Evolutionary conservation across 2,329 filamentous ascomycete genomes (phyloP), one percentile per base, ranked within the genome.

Genomic region (Lachnellula arida): DNA sequence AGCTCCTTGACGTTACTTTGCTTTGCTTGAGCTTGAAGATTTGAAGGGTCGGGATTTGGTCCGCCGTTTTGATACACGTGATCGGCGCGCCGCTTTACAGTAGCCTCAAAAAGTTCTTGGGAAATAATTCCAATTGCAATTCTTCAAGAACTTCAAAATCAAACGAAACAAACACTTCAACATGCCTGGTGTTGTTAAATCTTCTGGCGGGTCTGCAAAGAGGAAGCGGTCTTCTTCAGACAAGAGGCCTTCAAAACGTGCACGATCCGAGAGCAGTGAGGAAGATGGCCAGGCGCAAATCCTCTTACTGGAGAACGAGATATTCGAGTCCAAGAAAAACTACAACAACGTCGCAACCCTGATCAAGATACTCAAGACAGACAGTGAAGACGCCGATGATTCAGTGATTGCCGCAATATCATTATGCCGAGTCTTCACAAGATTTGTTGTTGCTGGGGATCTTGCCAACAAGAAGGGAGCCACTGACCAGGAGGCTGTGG

Each of bases 261-360:
- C 60, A 73, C 73, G 65, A 58, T 69, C 69, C 12, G 68, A 70
- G 54, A 70, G 67, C 50, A 74, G 76, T 60, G 76, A 78, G 51
- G 74, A 80, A 59, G 80, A 85, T 67, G 71, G 76, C 46, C 81
- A 87, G 68, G 78, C 81, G 54, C 81, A 84, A 60, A 89, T 96
- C 57, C 74, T 93, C 43, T 75, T 83, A 53, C 80, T 97, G 53
- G 92, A 97, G 74, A 79, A 83, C 60, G 86, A 89, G 55, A 91
- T 97, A 54, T 74, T 91, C 59, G 86, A 94, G 71, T 96, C 91
- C 49, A 88, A 85, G 68, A 90, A 91, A 72, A 83, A 96, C 73
- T 96, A 95, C 78, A 96, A 96, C 77, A 91, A 96, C 69, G 93
- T 97, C 67, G 80, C 84, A 7, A 82, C 80, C 11, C 75, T 97